Base-by-base conservation (phyloP, 805 yeast species). In the Candida golubevii region DNA sequence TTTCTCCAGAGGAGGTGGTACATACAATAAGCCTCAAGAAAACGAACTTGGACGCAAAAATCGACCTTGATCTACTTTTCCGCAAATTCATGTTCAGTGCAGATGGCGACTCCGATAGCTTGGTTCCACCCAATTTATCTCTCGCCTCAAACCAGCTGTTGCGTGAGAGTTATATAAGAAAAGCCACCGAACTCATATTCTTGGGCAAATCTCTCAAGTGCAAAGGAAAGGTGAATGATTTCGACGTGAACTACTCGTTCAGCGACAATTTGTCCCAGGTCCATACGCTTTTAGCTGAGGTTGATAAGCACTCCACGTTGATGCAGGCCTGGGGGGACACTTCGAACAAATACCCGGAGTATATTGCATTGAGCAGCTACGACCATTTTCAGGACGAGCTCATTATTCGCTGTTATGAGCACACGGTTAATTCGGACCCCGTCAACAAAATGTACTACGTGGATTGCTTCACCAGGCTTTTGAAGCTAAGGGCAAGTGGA, bases 1-100 rank as follows among this genome's bases (percentile, higher is more conserved):
- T 74, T 23, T 61, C 58, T 2, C 65, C 74, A 2, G 65, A 60
- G 2, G 75, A 72, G 6, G 77, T 75, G 9, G 62, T 70, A 3
- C 82, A 78, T 54, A 78, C 84, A 0, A 81, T 88, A 33, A 69
- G 74, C 47, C 60, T 78, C 4, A 60, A 65, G n/a, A 75, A 75
- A 47, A 68, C 78, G 12, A 65, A 74, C 1, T 62, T 85, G 45
- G 80, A 77, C 49, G 67, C 85, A 3, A 78, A 78, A 44, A 60
- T 86, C 6, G 80, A 84, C 49, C 71, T 84, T 2, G 60, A 65
- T 0, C 63, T 85, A 41, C 64, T 88, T 15, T 58, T 72, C 2
- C 53, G 67, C 0, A 76, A 69, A 42, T 66, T 82, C 33, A 64
- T 66, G 3, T 83, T 84, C 57, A 57, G 61, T 12, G 23, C 56